A percentile compares a stretch with the other conserved stretches of the same genome.
Evolutionary conservation across 805 yeast species (phyloP).

Genomic region (Kodamaea fukazawae): DNA sequence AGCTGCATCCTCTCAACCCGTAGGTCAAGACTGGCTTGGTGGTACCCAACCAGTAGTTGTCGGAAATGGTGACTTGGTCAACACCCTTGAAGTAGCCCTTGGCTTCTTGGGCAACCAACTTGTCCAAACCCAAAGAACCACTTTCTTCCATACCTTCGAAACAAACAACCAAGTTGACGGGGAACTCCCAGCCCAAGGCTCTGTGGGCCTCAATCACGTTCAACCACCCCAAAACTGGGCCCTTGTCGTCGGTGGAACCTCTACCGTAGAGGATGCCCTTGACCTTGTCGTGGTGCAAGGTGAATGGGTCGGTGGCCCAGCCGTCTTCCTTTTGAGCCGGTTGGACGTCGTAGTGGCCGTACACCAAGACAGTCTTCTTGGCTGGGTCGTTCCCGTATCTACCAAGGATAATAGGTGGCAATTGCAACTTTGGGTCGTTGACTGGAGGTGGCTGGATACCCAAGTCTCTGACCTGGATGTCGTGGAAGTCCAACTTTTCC

Average conservation of each 20-base stretch:
- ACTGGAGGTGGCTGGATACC: conserved; percentile 94
- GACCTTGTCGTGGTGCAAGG: conserved; percentile 55
- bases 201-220: conserved; percentile 89
- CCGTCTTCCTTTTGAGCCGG: conserved; percentile 93
- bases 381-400: conserved; percentile 77
- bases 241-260: conserved; percentile 97
- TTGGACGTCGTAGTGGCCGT: conserved; percentile 98
- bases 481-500: conserved; percentile 70
- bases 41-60: conserved; percentile 98
- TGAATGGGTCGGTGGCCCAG: conserved; percentile 92
- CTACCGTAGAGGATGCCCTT: conserved; percentile 79
- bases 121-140: conserved; percentile 91
- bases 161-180: conserved; percentile 88
- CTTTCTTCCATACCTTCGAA: conserved; percentile 99
- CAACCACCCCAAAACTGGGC: conserved; percentile 97
- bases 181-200: conserved; percentile 79
- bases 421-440: conserved; percentile 56
- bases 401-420: conserved; percentile 95
- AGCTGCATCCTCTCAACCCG: conserved; percentile 95
- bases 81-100: conserved; percentile 77
- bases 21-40: conserved; percentile 95
- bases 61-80: conserved; percentile 93
- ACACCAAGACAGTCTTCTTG: conserved; percentile 86
- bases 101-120: conserved; percentile 77
- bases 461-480: conserved; percentile 75